A percentile compares a stretch with the other conserved stretches of the same genome.
These are phyloP conservation scores for Carex scoparia DNA, from an alignment of 176 grass and related monocot genomes.

Conservation along the genomic window DNA sequence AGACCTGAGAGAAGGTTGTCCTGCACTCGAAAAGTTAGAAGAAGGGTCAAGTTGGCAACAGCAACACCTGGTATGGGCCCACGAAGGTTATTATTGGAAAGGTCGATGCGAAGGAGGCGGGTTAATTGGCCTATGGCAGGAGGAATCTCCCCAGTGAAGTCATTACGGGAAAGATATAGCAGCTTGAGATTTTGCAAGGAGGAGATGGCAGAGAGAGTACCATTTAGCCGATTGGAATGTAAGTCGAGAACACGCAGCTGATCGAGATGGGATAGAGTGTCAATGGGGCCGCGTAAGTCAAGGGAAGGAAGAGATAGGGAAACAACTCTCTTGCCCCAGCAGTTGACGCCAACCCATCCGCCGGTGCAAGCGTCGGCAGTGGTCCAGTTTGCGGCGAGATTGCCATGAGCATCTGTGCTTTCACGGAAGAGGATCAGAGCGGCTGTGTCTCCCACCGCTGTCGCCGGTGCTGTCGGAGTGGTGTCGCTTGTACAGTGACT, in stretches of 20 bases:
- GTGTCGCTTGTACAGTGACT: slow-evolving; percentile 13
- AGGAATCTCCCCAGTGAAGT: slow-evolving; percentile 47
- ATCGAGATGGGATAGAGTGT: slow-evolving; percentile 48
- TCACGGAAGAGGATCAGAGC: slow-evolving; percentile 57
- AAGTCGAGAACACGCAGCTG: slow-evolving; percentile 69
- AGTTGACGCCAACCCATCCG: slow-evolving; percentile 42
- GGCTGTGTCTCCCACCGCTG: slow-evolving; percentile 40
- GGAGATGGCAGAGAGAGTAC: slow-evolving; percentile 50
- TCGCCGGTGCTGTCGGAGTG: slow-evolving; percentile 16
- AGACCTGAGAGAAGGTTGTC: slow-evolving; percentile 62
- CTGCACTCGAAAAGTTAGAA: slow-evolving; percentile 59
- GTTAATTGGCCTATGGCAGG: slow-evolving; percentile 19
- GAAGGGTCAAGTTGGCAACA: slow-evolving; percentile 34
- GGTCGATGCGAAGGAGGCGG: slow-evolving; percentile 40
- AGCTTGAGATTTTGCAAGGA: slow-evolving; percentile 52
- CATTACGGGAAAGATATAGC: slow-evolving; percentile 65
- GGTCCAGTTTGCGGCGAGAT: slow-evolving; percentile 59
- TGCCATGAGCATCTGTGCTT: slow-evolving; percentile 58
- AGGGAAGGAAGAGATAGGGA: slow-evolving; percentile 48
- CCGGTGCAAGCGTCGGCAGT: slow-evolving; percentile 55
- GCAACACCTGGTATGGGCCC: slow-evolving; percentile 42
- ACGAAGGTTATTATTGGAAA: slow-evolving; percentile 54
- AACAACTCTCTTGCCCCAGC: slow-evolving; percentile 52
- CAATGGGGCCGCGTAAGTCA: slow-evolving; percentile 60
- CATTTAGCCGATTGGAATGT: slow-evolving; percentile 72